Percentiles rank a stretch among this genome's conserved stretches.
Conservation (phyloP, 176 grass and related monocot species). For the Hordeum marinum region DNA sequence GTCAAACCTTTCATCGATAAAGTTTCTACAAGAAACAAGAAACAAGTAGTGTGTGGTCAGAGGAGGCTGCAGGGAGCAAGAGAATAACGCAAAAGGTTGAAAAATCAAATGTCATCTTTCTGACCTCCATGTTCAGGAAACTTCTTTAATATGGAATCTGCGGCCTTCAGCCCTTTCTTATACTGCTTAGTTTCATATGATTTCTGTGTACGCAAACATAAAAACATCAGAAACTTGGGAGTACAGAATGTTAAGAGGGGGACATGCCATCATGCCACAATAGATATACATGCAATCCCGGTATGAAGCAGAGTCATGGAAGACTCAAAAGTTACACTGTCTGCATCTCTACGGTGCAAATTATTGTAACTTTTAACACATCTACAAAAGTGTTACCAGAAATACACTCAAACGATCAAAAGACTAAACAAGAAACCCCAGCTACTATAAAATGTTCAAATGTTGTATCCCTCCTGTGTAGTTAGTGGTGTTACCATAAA, state of each 20-base stretch:
- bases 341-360: not conserved
- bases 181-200: slow-evolving; percentile 99
- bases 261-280: not conserved
- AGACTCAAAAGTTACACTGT: not conserved
- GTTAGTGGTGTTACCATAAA: not conserved
- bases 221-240: slow-evolving; percentile 15
- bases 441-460: not conserved
- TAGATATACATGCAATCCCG: not conserved
- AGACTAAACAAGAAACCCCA: not conserved
- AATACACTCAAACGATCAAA: slow-evolving; percentile 6
- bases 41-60: not conserved
- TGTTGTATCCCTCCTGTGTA: not conserved
- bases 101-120: not conserved
- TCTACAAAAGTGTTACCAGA: not conserved
- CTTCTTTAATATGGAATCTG: slow-evolving; percentile 97
- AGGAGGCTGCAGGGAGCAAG: not conserved
- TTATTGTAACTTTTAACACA: not conserved
- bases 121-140: slow-evolving; percentile 98
- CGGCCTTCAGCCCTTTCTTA: slow-evolving; percentile 94
- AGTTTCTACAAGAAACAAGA: slow-evolving; percentile 63
- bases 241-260: not conserved
- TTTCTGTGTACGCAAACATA: slow-evolving; percentile 59
- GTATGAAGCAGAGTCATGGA: not conserved
- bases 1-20: slow-evolving; percentile 99
- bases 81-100: not conserved